These are phyloP conservation scores for Phyllachora maydis DNA, from an alignment of 2,329 filamentous ascomycete species.

Conservation along the genomic window DNA sequence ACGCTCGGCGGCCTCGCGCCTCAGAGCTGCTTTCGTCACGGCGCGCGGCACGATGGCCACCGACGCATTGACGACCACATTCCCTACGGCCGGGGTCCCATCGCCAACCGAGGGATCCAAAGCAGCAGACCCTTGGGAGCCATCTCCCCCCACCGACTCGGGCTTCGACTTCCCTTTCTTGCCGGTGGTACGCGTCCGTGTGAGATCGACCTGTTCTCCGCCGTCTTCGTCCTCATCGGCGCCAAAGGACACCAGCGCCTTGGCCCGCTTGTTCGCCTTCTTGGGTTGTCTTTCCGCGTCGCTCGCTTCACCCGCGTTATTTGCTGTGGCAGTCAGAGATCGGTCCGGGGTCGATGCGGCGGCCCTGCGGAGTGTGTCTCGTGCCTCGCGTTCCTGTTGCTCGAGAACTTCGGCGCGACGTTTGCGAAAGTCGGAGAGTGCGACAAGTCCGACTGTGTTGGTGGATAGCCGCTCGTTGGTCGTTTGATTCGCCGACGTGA, in stretches of 20 bases:
- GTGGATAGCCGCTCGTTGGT: conserved; percentile 68
- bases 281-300: conserved; percentile 10
- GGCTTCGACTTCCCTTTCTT: conserved; percentile 20
- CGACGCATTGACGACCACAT: conserved; percentile 39
- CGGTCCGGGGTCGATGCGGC: conserved; percentile 28
- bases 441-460: conserved; percentile 77
- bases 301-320: conserved; percentile 15
- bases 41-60: conserved; percentile 50
- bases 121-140: conserved; percentile 2
- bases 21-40: conserved; percentile 40
- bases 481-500: conserved; percentile 55
- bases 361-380: no score
- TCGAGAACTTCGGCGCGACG: conserved; percentile 86
- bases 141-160: conserved; percentile 21
- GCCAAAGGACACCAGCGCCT: conserved; percentile 36
- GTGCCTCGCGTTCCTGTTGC: conserved; percentile 65
- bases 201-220: conserved; percentile 11
- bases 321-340: conserved; percentile 25
- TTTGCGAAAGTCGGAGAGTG: conserved; percentile 88
- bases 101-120: conserved; percentile 8
- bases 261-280: conserved; percentile 22
- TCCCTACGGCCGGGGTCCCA: conserved; percentile 14
- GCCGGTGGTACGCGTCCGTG: no score
- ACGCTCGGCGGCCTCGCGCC: conserved; percentile 55
- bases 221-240: conserved; percentile 37